Base-by-base conservation (phyloP, 2,329 filamentous ascomycete genomes). In the Pseudocercospora vitis region DNA sequence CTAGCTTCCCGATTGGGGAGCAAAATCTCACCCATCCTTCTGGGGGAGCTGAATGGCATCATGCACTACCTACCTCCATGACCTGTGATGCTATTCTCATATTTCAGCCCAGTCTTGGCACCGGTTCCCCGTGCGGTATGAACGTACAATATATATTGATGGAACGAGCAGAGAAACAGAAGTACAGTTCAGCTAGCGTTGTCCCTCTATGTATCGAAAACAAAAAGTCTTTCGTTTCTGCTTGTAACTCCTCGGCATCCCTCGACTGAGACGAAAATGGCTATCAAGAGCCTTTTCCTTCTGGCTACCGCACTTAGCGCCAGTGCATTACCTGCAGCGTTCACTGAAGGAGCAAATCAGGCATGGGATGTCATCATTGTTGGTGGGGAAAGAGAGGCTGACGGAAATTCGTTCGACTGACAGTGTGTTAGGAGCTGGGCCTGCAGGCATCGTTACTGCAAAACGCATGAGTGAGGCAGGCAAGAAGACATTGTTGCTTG, bases 381-480 rank as follows among this genome's bases (percentile, higher is more conserved):
- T 14, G 76, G 56, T 53, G 50, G 18, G 24, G 26, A 3, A 14
- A 24, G 7, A 7, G 3, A 28, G 31, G 16, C n/a, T 7, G 11
- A 40, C 12, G 48, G 19, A 26, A 23, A 14, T 14, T 24, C 14
- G 2, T 19, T 32, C 16, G 14, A 24, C 29, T 49, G 18, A 45
- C 40, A 16, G 2, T 2, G 3, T 45, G 11, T 9, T 29, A 57
- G 55, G 76, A n/a, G 75, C 77, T 29, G 79, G 78, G 24, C 76
- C 78, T 6, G 77, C 77, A 6, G 78, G 79, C 4, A 78, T 81
- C 48, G 77, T 81, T 24, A 74, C 77, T 28, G 77, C 78, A 24
- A 76, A 78, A 48, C 68, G 76, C 46, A 68, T 81, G 66, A 78
- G 77, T 48, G 77, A 79, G 57, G 74, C 75, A 8, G 78, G 78